Base-by-base conservation (phyloP, 805 yeast species). In the Millerozyma acaciae region DNA sequence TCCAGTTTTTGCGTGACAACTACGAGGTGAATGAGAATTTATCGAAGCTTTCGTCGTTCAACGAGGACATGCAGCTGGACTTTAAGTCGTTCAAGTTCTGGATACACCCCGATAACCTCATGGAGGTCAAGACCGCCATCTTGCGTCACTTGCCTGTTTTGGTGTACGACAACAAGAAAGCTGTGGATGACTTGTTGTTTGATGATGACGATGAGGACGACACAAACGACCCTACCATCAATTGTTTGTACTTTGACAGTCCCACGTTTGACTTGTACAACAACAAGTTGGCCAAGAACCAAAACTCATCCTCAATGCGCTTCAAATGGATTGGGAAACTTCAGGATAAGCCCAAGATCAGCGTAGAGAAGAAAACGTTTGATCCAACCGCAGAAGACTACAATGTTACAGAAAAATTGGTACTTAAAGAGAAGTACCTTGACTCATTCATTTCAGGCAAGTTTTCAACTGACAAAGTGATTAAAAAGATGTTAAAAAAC, bases 121-220 rank as follows among this genome's bases (percentile, higher is more conserved):
- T 90, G 96, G 97, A 90, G 63, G 96, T 89, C 35, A 90, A 90
- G 65, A 87, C 97, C n/a, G 79, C 88, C 39, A 85, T 90, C 44
- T 74, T 90, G 54, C 82, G 97, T 57, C 95, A 87, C 50, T 74
- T 90, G 45, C 98, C 98, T 1, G 95, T 89, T 5, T 71, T 90
- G 42, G 84, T 90, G 30, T 93, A 88, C 52, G 70, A 58, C 29
- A 65, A 65, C 33, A 68, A 66, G 29, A 75, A 65, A 28, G 78
- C 71, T 37, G 70, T 59, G 34, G 73, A 73, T 16, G 97, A 89
- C 50, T 59, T 56, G 21, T 64, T 60, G 16, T 63, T 55, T 21
- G 62, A 56, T 12, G 54, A 51, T 5, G 52, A 48, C 21, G 43
- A 48, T 16, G 46, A 43, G 16, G 40, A 43, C 32, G 48, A 48